These are phyloP conservation scores for Colletotrichum liaoningense DNA, from an alignment of 2,329 filamentous ascomycete species.

Conservation along the genomic window DNA sequence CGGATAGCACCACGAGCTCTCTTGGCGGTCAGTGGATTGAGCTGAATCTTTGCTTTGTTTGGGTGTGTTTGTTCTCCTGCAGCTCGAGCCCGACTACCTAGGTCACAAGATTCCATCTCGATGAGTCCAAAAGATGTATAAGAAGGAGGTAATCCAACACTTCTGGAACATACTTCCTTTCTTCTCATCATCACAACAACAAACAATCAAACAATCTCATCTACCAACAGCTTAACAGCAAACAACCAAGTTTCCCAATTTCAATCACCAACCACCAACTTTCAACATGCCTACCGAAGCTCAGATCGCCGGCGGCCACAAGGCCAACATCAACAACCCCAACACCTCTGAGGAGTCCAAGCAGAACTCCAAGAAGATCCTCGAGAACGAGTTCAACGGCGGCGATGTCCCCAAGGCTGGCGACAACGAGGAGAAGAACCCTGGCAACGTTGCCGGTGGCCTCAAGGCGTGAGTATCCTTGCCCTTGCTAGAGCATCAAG, in stretches of 20 bases:
- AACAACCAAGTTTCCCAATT: background rate
- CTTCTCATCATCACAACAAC: constrained; percentile 18
- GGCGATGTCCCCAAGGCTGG: constrained; percentile 48
- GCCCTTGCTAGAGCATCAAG: fast-evolving
- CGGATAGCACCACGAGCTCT: background rate
- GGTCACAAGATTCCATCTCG: background rate
- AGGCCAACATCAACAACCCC: constrained; percentile 68
- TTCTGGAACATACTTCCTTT: background rate
- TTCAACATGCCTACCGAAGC: constrained; percentile 59
- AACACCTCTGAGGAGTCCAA: constrained; percentile 67
- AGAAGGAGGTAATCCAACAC: constrained; percentile 20
- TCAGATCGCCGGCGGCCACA: constrained; percentile 68
- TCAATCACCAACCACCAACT: background rate
- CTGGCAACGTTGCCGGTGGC: constrained; percentile 63
- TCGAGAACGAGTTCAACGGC: constrained; percentile 61
- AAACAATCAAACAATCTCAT: background rate
- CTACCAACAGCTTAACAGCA: background rate
- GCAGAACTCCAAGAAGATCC: constrained; percentile 63
- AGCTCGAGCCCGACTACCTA: background rate
- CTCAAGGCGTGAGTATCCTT: constrained; percentile 59
- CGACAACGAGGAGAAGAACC: constrained; percentile 59
- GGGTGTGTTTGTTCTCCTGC: background rate
- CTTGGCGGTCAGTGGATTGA: background rate
- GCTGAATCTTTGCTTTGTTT: background rate
- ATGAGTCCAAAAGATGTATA: constrained; percentile 20